phyloP scores from a whole-genome alignment of 2,329 filamentous ascomycete genomes.

The Monilinia polystroma region DNA sequence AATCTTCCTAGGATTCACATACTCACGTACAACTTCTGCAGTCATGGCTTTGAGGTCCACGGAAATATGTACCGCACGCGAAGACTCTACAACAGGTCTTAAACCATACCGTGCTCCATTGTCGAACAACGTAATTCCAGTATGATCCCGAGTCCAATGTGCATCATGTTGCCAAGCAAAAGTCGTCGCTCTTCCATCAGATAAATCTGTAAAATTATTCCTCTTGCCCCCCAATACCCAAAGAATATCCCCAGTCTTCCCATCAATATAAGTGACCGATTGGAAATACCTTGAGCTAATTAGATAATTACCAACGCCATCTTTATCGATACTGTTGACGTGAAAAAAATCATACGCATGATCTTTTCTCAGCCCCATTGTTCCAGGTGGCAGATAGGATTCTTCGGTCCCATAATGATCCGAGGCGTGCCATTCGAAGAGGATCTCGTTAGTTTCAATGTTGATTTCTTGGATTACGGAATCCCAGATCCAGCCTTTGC shows the following conservation, averaged over 20 bases:
- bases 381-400: slow-evolving; percentile 1
- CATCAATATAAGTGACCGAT: slow-evolving; percentile 44
- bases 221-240: slow-evolving; percentile 48
- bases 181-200: slow-evolving; percentile 43
- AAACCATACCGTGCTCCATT: slow-evolving; percentile 26
- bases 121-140: slow-evolving; percentile 26
- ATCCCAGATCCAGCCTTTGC: slow-evolving; percentile 11
- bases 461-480: slow-evolving; percentile 7
- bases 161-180: slow-evolving; percentile 53
- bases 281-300: slow-evolving; percentile 47
- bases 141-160: slow-evolving; percentile 37
- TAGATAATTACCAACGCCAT: slow-evolving; percentile 46
- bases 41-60: slow-evolving; percentile 28
- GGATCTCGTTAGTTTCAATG: neutral
- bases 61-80: slow-evolving; percentile 24
- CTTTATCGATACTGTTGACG: slow-evolving; percentile 43
- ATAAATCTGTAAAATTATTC: slow-evolving; percentile 43
- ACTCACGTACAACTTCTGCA: slow-evolving; percentile 18
- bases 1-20: slow-evolving; percentile 28
- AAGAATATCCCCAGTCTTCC: slow-evolving; percentile 46
- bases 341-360: slow-evolving; percentile 40
- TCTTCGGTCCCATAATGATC: slow-evolving; percentile 4
- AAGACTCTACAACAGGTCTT: slow-evolving; percentile 9
- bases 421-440: slow-evolving; percentile 12
- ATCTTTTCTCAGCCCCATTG: slow-evolving; percentile 2